Evolutionary conservation across 306 rosid genomes (phyloP), one percentile per base, ranked within the genome.

Genomic region (Sechiopsis laciniata): DNA sequence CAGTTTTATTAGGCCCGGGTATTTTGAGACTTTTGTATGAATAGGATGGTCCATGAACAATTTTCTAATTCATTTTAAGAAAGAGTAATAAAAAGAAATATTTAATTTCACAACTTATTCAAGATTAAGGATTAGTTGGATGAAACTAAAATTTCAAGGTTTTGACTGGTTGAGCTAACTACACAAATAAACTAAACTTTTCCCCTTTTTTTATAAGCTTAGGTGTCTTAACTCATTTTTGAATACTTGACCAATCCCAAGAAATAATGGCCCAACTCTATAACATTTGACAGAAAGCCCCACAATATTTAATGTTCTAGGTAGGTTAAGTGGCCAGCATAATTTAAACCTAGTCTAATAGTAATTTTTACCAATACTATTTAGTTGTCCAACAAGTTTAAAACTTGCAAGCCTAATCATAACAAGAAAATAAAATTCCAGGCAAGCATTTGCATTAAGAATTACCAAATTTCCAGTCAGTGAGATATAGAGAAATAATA

Each of bases 401-500:
- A 66, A 66, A 66, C 35, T 37, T 1, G 21, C 17, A 40, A 6
- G 55, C n/a, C 1, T 40, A 20, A 2, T 0, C 55, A 67, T 42
- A 45, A 12, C 72, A 67, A 20, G 32, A 67, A 19, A 45, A 46
- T 19, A 40, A 19, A 19, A 16, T 5, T 32, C 55, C 72, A 19
- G 10, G 66, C 2, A 32, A 5, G 54, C 32, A 66, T 42, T 42
- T 40, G 12, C 32, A 19, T 45, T 46, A 12, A 6, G 29, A 67
- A 42, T 20, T 45, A 46, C 10, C 37, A 67, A 66, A 67, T 45
- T 20, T 20, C 17, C 55, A 19, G 45, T 12, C 55, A 67, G 72
- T 42, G 40, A 57, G 63, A 81, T 57, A 8, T 62, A 64, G 68
- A n/a, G 42, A 76, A 74, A 55, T 45, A 20, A 67, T 20, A 80